Percentiles rank a stretch among this genome's conserved stretches.
Evolutionary conservation across 1,284 basidiomycete species (phyloP).

Genomic region (Salmacisia buchloeana): DNA sequence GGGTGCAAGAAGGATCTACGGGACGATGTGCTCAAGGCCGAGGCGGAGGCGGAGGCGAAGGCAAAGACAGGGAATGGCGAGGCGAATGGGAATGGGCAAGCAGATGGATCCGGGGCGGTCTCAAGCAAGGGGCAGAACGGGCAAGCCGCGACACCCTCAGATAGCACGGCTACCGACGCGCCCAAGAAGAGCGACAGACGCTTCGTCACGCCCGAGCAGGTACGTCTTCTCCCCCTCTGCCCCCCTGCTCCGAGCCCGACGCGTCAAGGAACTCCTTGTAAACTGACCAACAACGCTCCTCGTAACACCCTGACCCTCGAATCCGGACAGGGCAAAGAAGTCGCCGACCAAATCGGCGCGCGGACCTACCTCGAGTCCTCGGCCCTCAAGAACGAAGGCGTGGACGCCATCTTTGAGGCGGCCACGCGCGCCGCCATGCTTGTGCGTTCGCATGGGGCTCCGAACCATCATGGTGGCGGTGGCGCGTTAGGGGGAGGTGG

Average conservation of each 20-base stretch:
- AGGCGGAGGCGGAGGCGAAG: conserved; percentile 15
- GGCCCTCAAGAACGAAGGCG: conserved; percentile 41
- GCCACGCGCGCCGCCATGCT: conserved; percentile 44
- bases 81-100: not conserved
- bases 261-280: conserved; percentile 33
- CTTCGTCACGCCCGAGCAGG: conserved; percentile 13
- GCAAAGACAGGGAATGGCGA: not conserved
- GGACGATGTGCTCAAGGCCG: conserved; percentile 53
- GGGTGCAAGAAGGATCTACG: conserved; percentile 78
- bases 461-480: too few species aligned
- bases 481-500: too few species aligned
- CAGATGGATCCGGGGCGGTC: not conserved
- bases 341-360: conserved; percentile 58
- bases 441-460: conserved; percentile 17
- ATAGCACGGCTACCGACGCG: too few species aligned
- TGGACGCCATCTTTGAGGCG: conserved; percentile 43
- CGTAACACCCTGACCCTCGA: too few species aligned
- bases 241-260: not conserved
- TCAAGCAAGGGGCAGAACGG: not conserved
- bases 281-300: too few species aligned
- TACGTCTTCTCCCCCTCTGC: conserved; percentile 1
- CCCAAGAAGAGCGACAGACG: not conserved
- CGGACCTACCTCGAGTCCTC: conserved; percentile 44
- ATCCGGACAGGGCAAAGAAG: conserved; percentile 50
- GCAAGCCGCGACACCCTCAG: too few species aligned